Conservation (phyloP, 2,329 filamentous ascomycete genomes). For the Calonectria pseudoreteaudii region DNA sequence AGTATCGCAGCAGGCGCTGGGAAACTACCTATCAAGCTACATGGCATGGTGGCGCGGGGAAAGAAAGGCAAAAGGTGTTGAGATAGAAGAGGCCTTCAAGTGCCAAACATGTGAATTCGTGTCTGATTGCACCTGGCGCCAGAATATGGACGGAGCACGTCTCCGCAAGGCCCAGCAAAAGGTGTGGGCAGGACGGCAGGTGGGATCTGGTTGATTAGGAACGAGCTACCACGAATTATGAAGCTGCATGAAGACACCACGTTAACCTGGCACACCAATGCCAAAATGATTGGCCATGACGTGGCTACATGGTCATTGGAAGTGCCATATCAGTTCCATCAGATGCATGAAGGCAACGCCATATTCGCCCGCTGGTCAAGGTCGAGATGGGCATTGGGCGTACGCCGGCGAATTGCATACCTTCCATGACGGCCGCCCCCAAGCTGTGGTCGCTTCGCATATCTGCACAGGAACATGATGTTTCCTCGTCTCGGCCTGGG, state of each 20-base stretch:
- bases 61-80: constrained; percentile 78
- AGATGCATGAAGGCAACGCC: constrained; percentile 21
- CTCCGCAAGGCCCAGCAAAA: constrained; percentile 42
- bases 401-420: constrained; percentile 16
- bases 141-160: constrained; percentile 72
- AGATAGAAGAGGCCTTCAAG: constrained; percentile 88
- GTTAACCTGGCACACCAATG: not conserved
- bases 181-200: constrained; percentile 34
- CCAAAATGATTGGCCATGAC: constrained; percentile 13
- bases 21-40: constrained; percentile 74
- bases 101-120: constrained; percentile 88
- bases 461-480: constrained; percentile 10
- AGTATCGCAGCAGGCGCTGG: constrained; percentile 73
- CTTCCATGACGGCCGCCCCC: not conserved
- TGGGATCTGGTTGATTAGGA: constrained; percentile 15
- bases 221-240: constrained; percentile 33
- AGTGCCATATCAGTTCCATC: constrained; percentile 14
- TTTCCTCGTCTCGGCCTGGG: not conserved
- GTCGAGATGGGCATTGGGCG: constrained; percentile 5
- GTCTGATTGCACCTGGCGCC: constrained; percentile 82
- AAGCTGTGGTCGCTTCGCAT: constrained; percentile 15
- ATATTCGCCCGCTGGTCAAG: not conserved
- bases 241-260: constrained; percentile 21
- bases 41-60: constrained; percentile 92
- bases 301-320: not conserved